Evolutionary conservation across 331 rosid species (phyloP).

Genomic region (Cydonia oblonga): DNA sequence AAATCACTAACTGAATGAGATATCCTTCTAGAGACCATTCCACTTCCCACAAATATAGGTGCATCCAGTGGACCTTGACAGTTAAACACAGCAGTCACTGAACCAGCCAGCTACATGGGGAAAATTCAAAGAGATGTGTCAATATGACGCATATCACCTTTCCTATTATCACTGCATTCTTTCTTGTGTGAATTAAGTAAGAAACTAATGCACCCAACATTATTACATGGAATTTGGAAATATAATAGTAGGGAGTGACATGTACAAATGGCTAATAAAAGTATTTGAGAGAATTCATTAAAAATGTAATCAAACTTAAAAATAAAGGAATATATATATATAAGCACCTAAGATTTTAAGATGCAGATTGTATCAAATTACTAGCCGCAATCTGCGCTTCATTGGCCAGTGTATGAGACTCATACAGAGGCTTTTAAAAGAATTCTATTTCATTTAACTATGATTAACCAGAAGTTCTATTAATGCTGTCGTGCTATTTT

Average conservation of each 20-base stretch:
- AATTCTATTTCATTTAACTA: neutral
- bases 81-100: constrained; percentile 82
- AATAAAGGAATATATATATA: neutral
- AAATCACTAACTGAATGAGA: constrained; percentile 38
- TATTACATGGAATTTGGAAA: neutral
- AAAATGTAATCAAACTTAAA: neutral
- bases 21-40: constrained; percentile 76
- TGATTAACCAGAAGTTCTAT: neutral
- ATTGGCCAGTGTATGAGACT: neutral
- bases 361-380: neutral
- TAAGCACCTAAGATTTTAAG: neutral
- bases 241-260: neutral
- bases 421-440: neutral
- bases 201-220: neutral
- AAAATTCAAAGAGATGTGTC: constrained; percentile 1
- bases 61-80: constrained; percentile 88
- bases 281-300: neutral
- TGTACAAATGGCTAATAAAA: neutral
- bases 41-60: constrained; percentile 94
- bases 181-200: neutral
- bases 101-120: constrained; percentile 75
- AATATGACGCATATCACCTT: neutral
- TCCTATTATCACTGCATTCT: neutral
- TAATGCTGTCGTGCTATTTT: neutral
- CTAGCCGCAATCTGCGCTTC: neutral